Evolutionary conservation across 331 rosid genomes (phyloP).

Genomic region (Erythrophleum ivorense): DNA sequence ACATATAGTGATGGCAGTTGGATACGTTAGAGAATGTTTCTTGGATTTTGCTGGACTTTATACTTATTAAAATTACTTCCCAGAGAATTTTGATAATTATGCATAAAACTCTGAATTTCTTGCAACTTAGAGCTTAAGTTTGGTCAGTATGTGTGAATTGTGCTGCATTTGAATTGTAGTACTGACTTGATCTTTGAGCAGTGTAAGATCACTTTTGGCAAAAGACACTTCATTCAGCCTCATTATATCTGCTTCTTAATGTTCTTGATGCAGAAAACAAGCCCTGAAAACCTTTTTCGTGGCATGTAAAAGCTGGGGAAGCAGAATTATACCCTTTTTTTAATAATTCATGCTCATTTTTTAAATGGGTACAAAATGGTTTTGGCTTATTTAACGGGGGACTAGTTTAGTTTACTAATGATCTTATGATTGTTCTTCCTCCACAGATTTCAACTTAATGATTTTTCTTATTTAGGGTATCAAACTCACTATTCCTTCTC

Average conservation of each 20-base stretch:
- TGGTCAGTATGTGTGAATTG: too few species aligned
- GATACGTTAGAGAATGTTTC: background rate
- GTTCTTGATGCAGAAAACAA: conserved; percentile 8
- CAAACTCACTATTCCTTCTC: background rate
- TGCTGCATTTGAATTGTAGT: background rate
- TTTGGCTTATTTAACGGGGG: background rate
- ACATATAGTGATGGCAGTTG: background rate
- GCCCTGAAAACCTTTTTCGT: background rate
- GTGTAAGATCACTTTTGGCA: background rate
- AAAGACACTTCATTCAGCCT: background rate
- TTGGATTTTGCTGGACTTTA: background rate
- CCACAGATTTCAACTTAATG: background rate
- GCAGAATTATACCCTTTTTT: background rate
- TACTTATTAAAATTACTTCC: background rate
- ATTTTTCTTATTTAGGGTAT: background rate
- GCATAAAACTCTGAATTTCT: background rate
- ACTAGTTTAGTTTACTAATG: background rate
- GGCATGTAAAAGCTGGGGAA: background rate
- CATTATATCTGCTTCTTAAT: background rate
- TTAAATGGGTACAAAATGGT: background rate
- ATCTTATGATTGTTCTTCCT: background rate
- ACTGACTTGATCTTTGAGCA: background rate
- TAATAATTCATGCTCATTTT: background rate
- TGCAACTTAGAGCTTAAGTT: background rate
- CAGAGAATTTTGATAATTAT: background rate